phyloP scores from a whole-genome alignment of 805 yeast genomes.

The Candida methanosorbosa region DNA sequence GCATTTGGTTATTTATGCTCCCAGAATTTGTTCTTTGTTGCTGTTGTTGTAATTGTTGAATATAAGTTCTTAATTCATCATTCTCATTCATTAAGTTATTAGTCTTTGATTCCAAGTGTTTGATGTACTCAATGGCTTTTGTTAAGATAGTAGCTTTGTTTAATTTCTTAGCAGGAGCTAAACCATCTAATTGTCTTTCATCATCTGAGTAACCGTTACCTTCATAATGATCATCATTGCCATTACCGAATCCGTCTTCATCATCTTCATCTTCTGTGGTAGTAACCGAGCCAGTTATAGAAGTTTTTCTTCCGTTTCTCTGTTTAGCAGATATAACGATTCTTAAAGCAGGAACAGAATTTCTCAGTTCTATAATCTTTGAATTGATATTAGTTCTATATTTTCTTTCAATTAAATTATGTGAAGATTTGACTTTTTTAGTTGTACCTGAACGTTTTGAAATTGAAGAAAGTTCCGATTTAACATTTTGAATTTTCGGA shows the following conservation, averaged over 20 bases:
- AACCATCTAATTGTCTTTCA: conserved; percentile 53
- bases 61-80: conserved; percentile 23
- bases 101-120: conserved; percentile 58
- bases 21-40: neutral
- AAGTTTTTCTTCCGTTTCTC: conserved; percentile 24
- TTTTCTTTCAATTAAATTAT: conserved; percentile 74
- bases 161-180: conserved; percentile 65
- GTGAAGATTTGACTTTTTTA: conserved; percentile 50
- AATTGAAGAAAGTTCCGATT: conserved; percentile 3
- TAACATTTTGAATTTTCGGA: neutral
- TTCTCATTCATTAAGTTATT: conserved; percentile 40
- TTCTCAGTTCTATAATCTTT: conserved; percentile 58
- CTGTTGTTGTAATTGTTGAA: conserved; percentile 6
- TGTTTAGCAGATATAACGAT: conserved; percentile 29
- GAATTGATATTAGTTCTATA: conserved; percentile 72
- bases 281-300: neutral
- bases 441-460: conserved; percentile 14
- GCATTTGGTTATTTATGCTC: conserved; percentile 1
- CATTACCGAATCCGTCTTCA: conserved; percentile 29
- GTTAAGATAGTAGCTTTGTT: conserved; percentile 73
- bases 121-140: conserved; percentile 74
- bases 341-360: conserved; percentile 70
- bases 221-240: conserved; percentile 35
- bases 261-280: conserved; percentile 18
- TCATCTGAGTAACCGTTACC: conserved; percentile 51